Conservation (phyloP, 2,329 filamentous ascomycete species). For the Balansia obtecta region DNA sequence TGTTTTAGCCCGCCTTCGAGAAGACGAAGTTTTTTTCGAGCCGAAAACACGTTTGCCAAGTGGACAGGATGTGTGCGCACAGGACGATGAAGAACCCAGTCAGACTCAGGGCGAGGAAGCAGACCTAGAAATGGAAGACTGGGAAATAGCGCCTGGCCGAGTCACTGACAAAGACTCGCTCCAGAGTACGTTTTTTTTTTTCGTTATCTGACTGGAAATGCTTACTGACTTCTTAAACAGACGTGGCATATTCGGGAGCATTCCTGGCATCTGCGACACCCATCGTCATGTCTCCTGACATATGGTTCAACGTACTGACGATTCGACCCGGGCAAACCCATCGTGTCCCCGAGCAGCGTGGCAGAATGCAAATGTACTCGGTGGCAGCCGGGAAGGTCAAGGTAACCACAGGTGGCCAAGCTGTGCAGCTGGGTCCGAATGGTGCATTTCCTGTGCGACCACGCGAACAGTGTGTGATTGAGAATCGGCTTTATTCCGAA, state of each 20-base stretch:
- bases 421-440: slow-evolving; percentile 29
- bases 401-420: slow-evolving; percentile 23
- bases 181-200: slow-evolving; percentile 21
- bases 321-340: slow-evolving; percentile 26
- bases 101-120: slow-evolving; percentile 1
- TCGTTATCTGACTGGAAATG: background rate
- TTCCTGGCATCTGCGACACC: slow-evolving; percentile 26
- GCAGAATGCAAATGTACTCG: slow-evolving; percentile 26
- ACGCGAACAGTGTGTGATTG: slow-evolving; percentile 23
- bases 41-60: background rate
- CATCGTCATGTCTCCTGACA: slow-evolving; percentile 22
- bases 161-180: slow-evolving; percentile 17
- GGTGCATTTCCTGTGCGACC: slow-evolving; percentile 32
- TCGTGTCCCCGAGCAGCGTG: slow-evolving; percentile 16
- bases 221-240: slow-evolving; percentile 13
- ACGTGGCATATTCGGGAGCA: slow-evolving; percentile 30
- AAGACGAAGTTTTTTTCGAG: background rate
- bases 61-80: background rate
- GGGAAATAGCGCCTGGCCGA: slow-evolving; percentile 31
- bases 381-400: slow-evolving; percentile 28
- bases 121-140: slow-evolving; percentile 6
- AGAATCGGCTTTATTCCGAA: slow-evolving; percentile 33
- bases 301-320: slow-evolving; percentile 27
- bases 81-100: background rate
- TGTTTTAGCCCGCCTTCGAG: slow-evolving; percentile 4